Evolutionary conservation across 2,329 filamentous ascomycete genomes (phyloP).

Genomic region (Mycosphaerelloides madeirae): DNA sequence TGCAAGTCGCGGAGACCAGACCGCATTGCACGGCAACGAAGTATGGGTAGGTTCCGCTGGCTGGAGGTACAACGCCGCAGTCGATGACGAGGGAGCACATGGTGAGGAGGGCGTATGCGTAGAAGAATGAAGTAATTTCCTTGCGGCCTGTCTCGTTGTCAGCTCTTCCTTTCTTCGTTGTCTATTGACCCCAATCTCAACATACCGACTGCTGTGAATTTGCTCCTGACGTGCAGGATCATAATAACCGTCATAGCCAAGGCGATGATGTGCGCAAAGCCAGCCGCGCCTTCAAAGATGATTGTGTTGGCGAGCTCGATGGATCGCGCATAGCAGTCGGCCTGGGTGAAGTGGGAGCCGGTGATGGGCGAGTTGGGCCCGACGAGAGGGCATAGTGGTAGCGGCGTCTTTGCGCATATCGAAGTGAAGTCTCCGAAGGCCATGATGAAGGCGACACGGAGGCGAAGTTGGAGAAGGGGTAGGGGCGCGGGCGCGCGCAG

Average conservation of each 20-base stretch:
- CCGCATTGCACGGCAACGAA: slow-evolving; percentile 86
- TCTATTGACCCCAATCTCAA: slow-evolving; percentile 15
- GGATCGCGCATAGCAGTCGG: slow-evolving; percentile 87
- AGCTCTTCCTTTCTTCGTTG: background rate
- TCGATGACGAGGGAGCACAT: slow-evolving; percentile 86
- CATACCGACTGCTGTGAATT: slow-evolving; percentile 95
- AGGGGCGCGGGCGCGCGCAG: too few species aligned
- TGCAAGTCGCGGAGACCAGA: slow-evolving; percentile 77
- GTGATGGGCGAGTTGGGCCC: slow-evolving; percentile 67
- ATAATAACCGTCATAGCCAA: slow-evolving; percentile 93
- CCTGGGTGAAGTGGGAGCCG: slow-evolving; percentile 66
- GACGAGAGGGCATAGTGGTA: slow-evolving; percentile 83
- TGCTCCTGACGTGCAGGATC: slow-evolving; percentile 93
- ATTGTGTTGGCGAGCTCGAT: slow-evolving; percentile 97
- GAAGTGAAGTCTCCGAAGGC: slow-evolving; percentile 86
- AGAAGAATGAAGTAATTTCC: slow-evolving; percentile 87
- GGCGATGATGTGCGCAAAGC: slow-evolving; percentile 86
- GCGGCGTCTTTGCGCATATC: slow-evolving; percentile 77
- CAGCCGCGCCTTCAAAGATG: slow-evolving; percentile 90
- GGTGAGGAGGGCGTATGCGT: slow-evolving; percentile 87
- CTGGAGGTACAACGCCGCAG: slow-evolving; percentile 83
- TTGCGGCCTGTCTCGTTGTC: slow-evolving; percentile 51
- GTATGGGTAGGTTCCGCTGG: slow-evolving; percentile 76
- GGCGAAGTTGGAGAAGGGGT: too few species aligned
- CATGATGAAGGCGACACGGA: slow-evolving; percentile 57